A percentile compares a stretch with the other conserved stretches of the same genome.
Conservation (phyloP, 2,329 filamentous ascomycete species). For the Hypoxylon sp. region DNA sequence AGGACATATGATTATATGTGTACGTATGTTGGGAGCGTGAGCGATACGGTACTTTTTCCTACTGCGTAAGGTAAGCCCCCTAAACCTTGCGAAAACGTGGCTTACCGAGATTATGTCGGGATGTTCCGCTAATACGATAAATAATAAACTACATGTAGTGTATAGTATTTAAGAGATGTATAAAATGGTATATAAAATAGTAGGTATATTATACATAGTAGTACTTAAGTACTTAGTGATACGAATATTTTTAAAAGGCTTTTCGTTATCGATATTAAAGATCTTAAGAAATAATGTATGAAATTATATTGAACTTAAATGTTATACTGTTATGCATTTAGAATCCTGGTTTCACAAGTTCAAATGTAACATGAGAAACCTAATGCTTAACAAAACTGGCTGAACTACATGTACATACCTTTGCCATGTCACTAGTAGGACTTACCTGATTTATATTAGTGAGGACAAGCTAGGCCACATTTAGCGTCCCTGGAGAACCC, state of each 20-base stretch:
- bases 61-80: not conserved
- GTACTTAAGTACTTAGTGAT: too few species aligned
- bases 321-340: not conserved
- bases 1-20: constrained; percentile 3
- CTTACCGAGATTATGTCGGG: not conserved
- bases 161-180: not conserved
- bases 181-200: not conserved
- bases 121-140: not conserved
- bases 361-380: too few species aligned
- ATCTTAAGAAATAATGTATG: not conserved
- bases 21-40: not conserved
- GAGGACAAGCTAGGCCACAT: not conserved
- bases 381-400: not conserved
- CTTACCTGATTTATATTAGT: not conserved
- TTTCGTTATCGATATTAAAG: not conserved
- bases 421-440: not conserved
- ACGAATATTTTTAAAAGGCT: not conserved
- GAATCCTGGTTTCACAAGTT: not conserved
- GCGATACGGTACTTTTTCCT: not conserved
- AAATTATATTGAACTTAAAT: not conserved
- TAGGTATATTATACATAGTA: too few species aligned
- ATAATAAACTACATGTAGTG: too few species aligned
- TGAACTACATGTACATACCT: not conserved
- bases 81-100: constrained; percentile 9
- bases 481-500: not conserved